phyloP scores from a whole-genome alignment of 2,329 filamentous ascomycete species.

The Neoscytalidium dimidiatum region DNA sequence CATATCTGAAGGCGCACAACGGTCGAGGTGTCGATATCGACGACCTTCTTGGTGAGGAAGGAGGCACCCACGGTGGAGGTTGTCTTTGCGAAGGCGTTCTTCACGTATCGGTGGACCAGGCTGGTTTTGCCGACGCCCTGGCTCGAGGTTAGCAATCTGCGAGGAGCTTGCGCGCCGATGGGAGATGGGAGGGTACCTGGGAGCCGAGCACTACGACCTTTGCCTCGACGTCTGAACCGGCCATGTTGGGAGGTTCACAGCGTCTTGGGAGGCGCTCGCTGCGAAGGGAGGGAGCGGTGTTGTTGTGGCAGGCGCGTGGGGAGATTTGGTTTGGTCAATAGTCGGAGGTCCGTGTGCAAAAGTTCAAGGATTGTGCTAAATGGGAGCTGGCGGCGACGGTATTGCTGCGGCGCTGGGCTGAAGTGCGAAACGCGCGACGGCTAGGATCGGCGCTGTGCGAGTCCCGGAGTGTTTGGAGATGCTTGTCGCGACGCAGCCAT shows the following conservation, averaged over 20 bases:
- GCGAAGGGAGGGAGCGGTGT: constrained; percentile 27
- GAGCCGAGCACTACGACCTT: constrained; percentile 81
- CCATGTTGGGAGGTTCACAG: constrained; percentile 11
- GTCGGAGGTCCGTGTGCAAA: not conserved
- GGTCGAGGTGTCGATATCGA: constrained; percentile 80
- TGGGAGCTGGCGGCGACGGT: not conserved
- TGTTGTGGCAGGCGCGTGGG: not conserved
- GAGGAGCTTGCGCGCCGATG: constrained; percentile 67
- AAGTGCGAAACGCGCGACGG: constrained; percentile 16
- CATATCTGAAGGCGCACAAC: constrained; percentile 91
- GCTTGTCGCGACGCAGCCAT: constrained; percentile 5
- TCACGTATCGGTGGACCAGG: constrained; percentile 74
- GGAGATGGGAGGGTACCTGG: constrained; percentile 66
- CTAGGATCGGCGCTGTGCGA: constrained; percentile 11
- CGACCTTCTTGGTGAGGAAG: constrained; percentile 65
- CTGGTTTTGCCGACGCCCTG: constrained; percentile 79
- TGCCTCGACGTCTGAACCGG: constrained; percentile 65
- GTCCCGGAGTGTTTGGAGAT: not conserved
- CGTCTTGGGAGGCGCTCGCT: not conserved
- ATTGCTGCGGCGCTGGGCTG: constrained; percentile 11
- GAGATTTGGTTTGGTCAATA: not conserved
- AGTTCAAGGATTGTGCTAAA: constrained; percentile 3
- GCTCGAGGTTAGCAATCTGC: constrained; percentile 66
- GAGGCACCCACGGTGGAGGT: constrained; percentile 54
- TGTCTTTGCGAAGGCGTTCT: constrained; percentile 61